These are phyloP conservation scores for Globisporangium alternatum DNA, from an alignment of 352 stramenopile species.

Conservation along the genomic window DNA sequence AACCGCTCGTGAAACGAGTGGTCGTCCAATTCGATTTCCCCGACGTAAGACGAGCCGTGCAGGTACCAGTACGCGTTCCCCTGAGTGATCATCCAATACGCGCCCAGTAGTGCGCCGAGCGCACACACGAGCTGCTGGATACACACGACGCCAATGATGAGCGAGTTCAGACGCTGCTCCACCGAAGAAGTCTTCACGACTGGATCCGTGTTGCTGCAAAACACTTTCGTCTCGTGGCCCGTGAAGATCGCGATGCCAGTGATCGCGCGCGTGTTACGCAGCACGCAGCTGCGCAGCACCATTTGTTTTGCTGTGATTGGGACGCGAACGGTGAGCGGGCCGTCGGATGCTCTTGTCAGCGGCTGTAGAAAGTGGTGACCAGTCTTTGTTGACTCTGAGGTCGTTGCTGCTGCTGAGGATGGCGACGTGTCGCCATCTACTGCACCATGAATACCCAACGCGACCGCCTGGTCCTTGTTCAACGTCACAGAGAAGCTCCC, in stretches of 20 bases:
- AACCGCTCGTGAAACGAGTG: neutral
- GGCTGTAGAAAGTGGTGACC: slow-evolving; percentile 21
- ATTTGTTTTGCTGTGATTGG: slow-evolving; percentile 87
- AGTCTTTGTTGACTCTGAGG: neutral
- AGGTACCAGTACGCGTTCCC: slow-evolving; percentile 73
- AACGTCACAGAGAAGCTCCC: slow-evolving; percentile 58
- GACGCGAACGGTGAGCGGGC: slow-evolving; percentile 35
- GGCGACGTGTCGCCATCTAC: neutral
- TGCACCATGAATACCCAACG: slow-evolving; percentile 27
- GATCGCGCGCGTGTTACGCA: slow-evolving; percentile 85
- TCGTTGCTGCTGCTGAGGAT: neutral
- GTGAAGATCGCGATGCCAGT: slow-evolving; percentile 90
- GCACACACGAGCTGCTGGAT: slow-evolving; percentile 76
- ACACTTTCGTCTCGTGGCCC: slow-evolving; percentile 81
- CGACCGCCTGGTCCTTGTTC: slow-evolving; percentile 27
- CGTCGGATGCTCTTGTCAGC: slow-evolving; percentile 31
- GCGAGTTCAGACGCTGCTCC: slow-evolving; percentile 60
- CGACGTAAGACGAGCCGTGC: slow-evolving; percentile 1
- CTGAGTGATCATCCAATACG: slow-evolving; percentile 66
- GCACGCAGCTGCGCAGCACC: slow-evolving; percentile 83
- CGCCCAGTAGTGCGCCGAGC: slow-evolving; percentile 57
- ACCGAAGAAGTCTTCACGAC: slow-evolving; percentile 80
- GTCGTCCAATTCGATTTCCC: neutral
- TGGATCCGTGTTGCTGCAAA: slow-evolving; percentile 76
- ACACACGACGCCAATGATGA: slow-evolving; percentile 73